Percentiles rank a stretch among this genome's conserved stretches.
Evolutionary conservation across 768 basidiomycete genomes (phyloP).

Genomic region (Auricularia sp.): DNA sequence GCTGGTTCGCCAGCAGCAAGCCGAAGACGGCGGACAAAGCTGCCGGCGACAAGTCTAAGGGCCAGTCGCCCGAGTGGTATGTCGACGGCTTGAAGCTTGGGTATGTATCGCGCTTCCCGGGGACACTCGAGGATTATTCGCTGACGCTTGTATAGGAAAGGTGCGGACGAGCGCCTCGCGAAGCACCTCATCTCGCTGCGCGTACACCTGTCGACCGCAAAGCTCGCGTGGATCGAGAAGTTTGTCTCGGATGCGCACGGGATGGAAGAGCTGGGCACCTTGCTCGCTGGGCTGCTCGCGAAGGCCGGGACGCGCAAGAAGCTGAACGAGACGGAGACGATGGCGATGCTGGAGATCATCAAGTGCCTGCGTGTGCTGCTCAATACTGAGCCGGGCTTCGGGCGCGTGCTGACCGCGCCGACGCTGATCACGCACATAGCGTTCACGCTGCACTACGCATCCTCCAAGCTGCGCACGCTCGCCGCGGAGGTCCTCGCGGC

Average conservation of each 20-base stretch:
- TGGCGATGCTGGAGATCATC: constrained; percentile 59
- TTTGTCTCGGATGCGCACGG: constrained; percentile 64
- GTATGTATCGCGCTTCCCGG: constrained; percentile 4
- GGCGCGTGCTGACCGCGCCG: constrained; percentile 50
- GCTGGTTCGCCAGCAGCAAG: constrained; percentile 56
- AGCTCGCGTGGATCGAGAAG: constrained; percentile 63
- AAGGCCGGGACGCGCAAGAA: constrained; percentile 54
- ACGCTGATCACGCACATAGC: constrained; percentile 62
- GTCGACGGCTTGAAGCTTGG: constrained; percentile 47
- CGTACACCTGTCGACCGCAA: constrained; percentile 77
- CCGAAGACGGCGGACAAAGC: constrained; percentile 16
- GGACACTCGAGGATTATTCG: too few relatives aligned
- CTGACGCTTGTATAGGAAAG: constrained; percentile 21
- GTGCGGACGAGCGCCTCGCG: constrained; percentile 48
- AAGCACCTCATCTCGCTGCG: constrained; percentile 76
- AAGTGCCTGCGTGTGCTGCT: constrained; percentile 74
- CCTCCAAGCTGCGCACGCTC: constrained; percentile 55
- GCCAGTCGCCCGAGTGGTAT: constrained; percentile 49
- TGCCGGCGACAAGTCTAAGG: constrained; percentile 27
- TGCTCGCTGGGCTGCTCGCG: constrained; percentile 52
- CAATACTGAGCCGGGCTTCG: constrained; percentile 79
- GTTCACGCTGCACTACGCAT: constrained; percentile 46
- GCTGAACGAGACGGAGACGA: constrained; percentile 56
- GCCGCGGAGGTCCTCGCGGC: constrained; percentile 75
- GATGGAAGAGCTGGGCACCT: constrained; percentile 45